A percentile compares a stretch with the other conserved stretches of the same genome.
Conservation (phyloP, 2,329 filamentous ascomycete species). For the Colletotrichum musicola region DNA sequence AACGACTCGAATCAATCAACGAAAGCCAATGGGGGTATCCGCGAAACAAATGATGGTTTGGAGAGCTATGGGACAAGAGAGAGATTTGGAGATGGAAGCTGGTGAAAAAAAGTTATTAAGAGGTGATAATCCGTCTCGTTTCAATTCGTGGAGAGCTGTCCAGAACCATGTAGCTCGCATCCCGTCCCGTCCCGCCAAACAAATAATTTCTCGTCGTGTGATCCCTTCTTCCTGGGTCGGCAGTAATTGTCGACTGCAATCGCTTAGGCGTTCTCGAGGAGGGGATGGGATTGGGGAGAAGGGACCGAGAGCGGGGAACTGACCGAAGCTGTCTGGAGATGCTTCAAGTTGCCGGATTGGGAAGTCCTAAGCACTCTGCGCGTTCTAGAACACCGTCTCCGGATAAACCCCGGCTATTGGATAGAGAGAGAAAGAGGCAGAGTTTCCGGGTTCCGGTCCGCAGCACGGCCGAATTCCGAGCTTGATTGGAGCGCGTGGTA, state of each 20-base stretch:
- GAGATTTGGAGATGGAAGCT: neutral
- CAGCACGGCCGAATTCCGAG: slow-evolving; percentile 19
- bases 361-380: slow-evolving; percentile 1
- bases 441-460: slow-evolving; percentile 1
- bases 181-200: slow-evolving; percentile 16
- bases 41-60: neutral
- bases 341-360: slow-evolving; percentile 4
- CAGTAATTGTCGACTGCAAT: slow-evolving; percentile 7
- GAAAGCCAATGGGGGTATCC: neutral
- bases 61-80: neutral
- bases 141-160: slow-evolving; percentile 6
- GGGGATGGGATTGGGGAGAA: neutral
- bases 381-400: neutral
- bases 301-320: slow-evolving; percentile 21
- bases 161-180: neutral
- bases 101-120: slow-evolving; percentile 9
- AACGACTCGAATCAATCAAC: neutral
- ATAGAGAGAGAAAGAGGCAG: neutral
- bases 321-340: neutral
- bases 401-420: slow-evolving; percentile 11
- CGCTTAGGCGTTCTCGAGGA: no score
- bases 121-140: neutral
- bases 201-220: slow-evolving; percentile 10
- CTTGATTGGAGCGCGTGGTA: neutral
- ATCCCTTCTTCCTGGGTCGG: neutral